Base-by-base conservation (phyloP, 2,329 filamentous ascomycete species). In the Dendrostoma leiphaemia region DNA sequence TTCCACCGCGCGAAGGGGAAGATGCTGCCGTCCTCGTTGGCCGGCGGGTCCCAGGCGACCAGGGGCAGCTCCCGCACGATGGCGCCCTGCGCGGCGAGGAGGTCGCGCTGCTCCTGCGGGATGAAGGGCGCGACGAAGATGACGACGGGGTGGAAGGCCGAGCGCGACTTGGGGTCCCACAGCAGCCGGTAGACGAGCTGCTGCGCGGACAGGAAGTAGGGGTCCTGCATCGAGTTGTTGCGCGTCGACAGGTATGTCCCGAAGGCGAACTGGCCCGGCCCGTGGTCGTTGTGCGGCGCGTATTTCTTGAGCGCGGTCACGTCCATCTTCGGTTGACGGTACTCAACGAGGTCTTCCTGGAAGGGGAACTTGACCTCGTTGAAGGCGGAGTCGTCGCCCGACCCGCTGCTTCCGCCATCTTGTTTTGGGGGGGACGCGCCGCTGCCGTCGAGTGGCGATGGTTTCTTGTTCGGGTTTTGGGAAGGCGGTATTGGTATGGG, bases 91-190 rank as follows among this genome's bases (percentile, higher is more conserved):
- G 52, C 52, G 19, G 17, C 48, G 15, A 58, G 48, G 19, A 58
- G 46, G 52, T 58, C 55, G 43, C 55, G 55, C 47, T 57, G 52
- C 32, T 52, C 32, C 21, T 48, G 37, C 1, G 55, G 55, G 51
- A 57, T 57, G 47, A 54, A 57, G 48, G 55, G 55, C 4, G 55
- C 55, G 31, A 52, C 52, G 48, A 58, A 58, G 28, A 55, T 48
- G 44, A 57, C 35, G 21, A 54, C 17, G 12, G 55, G 55, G 43
- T 57, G 29, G 12, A 19, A 38, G 35, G 35, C 35, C 24, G 55
- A 57, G 23, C 51, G 51, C 9, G 55, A 57, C 23, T 34, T 44
- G 37, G 55, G 51, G 37, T 54, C 55, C 55, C 55, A 57, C 0
- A 57, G 51, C n/a, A 57, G 21, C 10, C 55, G 55, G 48, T 57